Percentiles rank a stretch among this genome's conserved stretches.
Evolutionary conservation across 2,329 filamentous ascomycete species (phyloP).

Genomic region (Penicillium sp.): DNA sequence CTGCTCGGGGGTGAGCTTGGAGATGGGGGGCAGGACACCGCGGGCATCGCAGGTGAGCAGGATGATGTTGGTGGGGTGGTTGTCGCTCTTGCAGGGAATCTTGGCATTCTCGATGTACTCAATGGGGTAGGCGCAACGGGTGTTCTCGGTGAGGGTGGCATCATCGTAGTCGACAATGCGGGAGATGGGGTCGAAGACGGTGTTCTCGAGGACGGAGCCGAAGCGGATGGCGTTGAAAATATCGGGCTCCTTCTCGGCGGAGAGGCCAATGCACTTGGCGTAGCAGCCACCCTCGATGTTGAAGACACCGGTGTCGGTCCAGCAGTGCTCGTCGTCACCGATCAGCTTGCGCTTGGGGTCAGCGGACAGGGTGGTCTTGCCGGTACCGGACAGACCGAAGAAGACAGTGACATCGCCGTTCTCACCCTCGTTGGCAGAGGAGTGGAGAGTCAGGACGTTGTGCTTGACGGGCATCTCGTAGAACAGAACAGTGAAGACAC

Average conservation of each 20-base stretch:
- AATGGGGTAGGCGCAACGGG: slow-evolving; percentile 95
- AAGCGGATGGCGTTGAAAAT: slow-evolving; percentile 95
- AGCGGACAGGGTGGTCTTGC: slow-evolving; percentile 97
- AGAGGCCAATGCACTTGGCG: slow-evolving; percentile 96
- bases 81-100: slow-evolving; percentile 86
- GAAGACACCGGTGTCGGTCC: slow-evolving; percentile 94
- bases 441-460: slow-evolving; percentile 97
- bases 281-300: slow-evolving; percentile 99
- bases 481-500: slow-evolving; percentile 97
- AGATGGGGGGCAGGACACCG: slow-evolving; percentile 95
- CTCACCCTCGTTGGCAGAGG: slow-evolving; percentile 95
- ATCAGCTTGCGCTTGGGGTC: slow-evolving; percentile 96
- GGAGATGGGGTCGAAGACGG: slow-evolving; percentile 90
- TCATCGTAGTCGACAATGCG: slow-evolving; percentile 96
- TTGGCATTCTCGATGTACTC: slow-evolving; percentile 99
- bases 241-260: slow-evolving; percentile 98
- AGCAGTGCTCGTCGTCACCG: slow-evolving; percentile 99
- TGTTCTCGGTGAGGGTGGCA: slow-evolving; percentile 93
- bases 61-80: slow-evolving; percentile 95
- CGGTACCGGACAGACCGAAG: slow-evolving; percentile 97
- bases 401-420: slow-evolving; percentile 96
- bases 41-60: slow-evolving; percentile 97
- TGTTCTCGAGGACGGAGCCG: slow-evolving; percentile 96
- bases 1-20: slow-evolving; percentile 89
- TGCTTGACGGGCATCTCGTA: slow-evolving; percentile 99